A percentile compares a stretch with the other conserved stretches of the same genome.
These are phyloP conservation scores for Phialocephala sp. DNA, from an alignment of 2,329 filamentous ascomycete genomes.

Conservation along the genomic window DNA sequence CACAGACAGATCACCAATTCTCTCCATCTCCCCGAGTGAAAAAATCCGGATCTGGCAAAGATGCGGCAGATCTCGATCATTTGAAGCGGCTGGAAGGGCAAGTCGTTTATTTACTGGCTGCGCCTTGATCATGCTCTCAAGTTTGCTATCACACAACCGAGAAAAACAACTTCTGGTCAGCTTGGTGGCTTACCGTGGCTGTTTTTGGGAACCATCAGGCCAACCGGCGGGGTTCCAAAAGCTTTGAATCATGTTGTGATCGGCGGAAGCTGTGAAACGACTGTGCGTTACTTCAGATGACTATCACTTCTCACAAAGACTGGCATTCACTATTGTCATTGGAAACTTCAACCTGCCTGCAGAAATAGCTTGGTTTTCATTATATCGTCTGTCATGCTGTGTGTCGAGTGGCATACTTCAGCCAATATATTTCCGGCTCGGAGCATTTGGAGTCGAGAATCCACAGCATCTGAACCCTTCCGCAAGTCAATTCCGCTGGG, in stretches of 20 bases:
- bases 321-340: not conserved
- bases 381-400: not conserved
- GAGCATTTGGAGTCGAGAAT: not conserved
- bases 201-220: conserved; percentile 2
- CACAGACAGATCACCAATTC: not conserved
- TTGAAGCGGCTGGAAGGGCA: not conserved
- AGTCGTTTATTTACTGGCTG: not conserved
- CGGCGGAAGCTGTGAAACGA: not conserved
- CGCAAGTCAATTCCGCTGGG: not conserved
- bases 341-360: not conserved
- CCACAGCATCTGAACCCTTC: not conserved
- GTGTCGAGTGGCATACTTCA: not conserved
- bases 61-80: conserved; percentile 7
- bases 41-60: not conserved
- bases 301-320: conserved; percentile 1
- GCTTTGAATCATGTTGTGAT: conserved; percentile 1
- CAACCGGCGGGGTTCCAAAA: conserved; percentile 3
- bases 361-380: not conserved
- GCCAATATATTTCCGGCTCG: conserved; percentile 4
- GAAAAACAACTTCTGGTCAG: conserved; percentile 1
- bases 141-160: conserved; percentile 8
- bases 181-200: conserved; percentile 7
- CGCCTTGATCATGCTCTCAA: not conserved
- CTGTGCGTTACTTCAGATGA: not conserved
- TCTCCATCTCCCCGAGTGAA: not conserved